Evolutionary conservation across 495 filamentous ascomycete genomes (phyloP).

Genomic region (Podospora appendiculata): DNA sequence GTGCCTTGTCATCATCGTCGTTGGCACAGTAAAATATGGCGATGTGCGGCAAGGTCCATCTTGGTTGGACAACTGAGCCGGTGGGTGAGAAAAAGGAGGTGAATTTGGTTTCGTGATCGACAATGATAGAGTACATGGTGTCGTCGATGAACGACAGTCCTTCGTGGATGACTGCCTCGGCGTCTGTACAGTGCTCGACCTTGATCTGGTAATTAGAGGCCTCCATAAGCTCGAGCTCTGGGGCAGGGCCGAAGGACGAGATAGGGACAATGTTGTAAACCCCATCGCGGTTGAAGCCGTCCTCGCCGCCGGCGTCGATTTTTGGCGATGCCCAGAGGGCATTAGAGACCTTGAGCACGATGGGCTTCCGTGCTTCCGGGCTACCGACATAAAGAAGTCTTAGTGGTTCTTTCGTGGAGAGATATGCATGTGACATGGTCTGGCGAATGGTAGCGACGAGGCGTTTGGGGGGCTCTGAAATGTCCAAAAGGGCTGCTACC

Average conservation of each 20-base stretch:
- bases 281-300: constrained; percentile 16
- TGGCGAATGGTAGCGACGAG: constrained; percentile 57
- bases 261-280: constrained; percentile 67
- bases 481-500: constrained; percentile 33
- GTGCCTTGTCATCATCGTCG: constrained; percentile 38
- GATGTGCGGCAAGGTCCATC: constrained; percentile 64
- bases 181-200: constrained; percentile 62
- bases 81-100: constrained; percentile 14
- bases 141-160: constrained; percentile 7
- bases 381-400: constrained; percentile 64
- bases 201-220: constrained; percentile 59
- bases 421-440: constrained; percentile 58
- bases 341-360: constrained; percentile 68
- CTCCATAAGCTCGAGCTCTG: constrained; percentile 69
- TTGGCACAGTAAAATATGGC: constrained; percentile 61
- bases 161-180: constrained; percentile 34
- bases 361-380: constrained; percentile 53
- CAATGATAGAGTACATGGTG: constrained; percentile 36
- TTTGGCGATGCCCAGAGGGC: constrained; percentile 44
- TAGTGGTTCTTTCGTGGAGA: constrained; percentile 58
- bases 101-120: constrained; percentile 50
- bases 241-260: constrained; percentile 60
- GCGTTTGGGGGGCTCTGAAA: constrained; percentile 25
- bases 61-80: constrained; percentile 28
- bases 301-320: constrained; percentile 12